Evolutionary conservation across 345 rosid genomes (phyloP), one percentile per base, ranked within the genome.

Genomic region (Eutrema heterophyllum): DNA sequence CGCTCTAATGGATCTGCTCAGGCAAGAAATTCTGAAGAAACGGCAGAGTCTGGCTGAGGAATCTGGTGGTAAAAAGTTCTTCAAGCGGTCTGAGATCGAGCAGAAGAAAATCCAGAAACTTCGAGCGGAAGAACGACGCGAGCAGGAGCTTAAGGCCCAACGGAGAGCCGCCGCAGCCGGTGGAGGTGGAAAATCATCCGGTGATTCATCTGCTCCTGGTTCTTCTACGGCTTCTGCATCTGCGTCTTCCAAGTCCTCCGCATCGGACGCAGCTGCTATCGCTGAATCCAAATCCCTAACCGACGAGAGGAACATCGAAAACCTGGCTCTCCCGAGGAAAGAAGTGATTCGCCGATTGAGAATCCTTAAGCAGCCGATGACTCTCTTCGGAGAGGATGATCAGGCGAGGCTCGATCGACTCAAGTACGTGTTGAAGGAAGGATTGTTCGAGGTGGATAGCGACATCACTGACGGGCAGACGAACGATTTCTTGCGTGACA

Each of bases 381-480:
- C 99, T 54, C 96, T 95, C 27, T 95, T 95, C 46, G 97, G 97
- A 9, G 99, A 95, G 67, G 97, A 95, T 35, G 97, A 92, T 35
- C 86, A 80, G 5, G 87, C 97, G 0, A 83, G 99, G 12, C 92
- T 95, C 7, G 97, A 90, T 70, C 80, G 99, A 35, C 83, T 95
- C 41, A 95, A 92, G 71, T 83, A 85, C 40, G 93, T 95, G 14
- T 74, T 95, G 67, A 92, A 88, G 51, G 87, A 92, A 2, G 99
- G 99, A 39, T 68, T 81, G 29, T 95, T 95, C 58, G 99, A 95
- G 84, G 97, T 95, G 9, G 97, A 95, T 55, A 92, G 90, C 50
- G 99, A 95, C 46, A 81, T 88, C 84, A 92, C 87, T 1, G 99
- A 92, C 63, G 99, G 99, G 5, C 97, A 95, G 78, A 95, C 97